Percentiles rank a stretch among this genome's conserved stretches.
Conservation (phyloP, 371 early-diverging fungal genomes). For the Mortierella sp. region DNA sequence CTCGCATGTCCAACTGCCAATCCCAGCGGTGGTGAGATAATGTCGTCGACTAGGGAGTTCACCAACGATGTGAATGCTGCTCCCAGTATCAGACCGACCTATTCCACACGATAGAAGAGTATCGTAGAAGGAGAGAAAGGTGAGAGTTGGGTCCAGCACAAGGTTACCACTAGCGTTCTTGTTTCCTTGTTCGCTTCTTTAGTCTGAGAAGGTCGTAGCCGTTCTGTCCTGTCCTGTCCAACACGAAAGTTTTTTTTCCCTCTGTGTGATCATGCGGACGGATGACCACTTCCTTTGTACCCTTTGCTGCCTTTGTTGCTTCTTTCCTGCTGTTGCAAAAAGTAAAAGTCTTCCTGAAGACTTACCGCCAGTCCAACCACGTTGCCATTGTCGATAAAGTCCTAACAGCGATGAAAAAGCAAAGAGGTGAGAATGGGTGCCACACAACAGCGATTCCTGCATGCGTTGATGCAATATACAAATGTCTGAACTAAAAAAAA, state of each 20-base stretch:
- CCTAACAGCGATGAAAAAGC: conserved; percentile 17
- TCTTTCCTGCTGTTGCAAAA: neutral
- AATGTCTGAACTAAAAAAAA: too few species aligned
- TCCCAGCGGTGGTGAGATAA: conserved; percentile 51
- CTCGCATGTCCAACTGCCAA: conserved; percentile 39
- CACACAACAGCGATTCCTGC: neutral
- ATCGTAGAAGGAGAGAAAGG: neutral
- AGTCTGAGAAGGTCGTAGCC: too few species aligned
- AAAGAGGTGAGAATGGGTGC: neutral
- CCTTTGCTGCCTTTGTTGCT: neutral
- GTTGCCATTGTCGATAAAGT: conserved; percentile 53
- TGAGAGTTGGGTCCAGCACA: neutral
- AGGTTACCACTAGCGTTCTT: neutral
- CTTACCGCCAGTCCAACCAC: conserved; percentile 50
- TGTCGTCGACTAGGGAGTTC: conserved; percentile 43
- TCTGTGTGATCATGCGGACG: neutral
- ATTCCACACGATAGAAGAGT: neutral
- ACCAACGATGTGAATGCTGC: conserved; percentile 42
- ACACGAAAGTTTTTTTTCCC: neutral
- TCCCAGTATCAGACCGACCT: conserved; percentile 48
- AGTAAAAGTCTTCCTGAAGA: neutral
- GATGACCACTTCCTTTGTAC: neutral
- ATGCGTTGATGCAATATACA: neutral
- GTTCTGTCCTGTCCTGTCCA: conserved; percentile 6
- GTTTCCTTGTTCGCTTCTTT: neutral